These are phyloP conservation scores for Citrullus mucosospermus DNA, from an alignment of 306 rosid genomes.

Conservation along the genomic window DNA sequence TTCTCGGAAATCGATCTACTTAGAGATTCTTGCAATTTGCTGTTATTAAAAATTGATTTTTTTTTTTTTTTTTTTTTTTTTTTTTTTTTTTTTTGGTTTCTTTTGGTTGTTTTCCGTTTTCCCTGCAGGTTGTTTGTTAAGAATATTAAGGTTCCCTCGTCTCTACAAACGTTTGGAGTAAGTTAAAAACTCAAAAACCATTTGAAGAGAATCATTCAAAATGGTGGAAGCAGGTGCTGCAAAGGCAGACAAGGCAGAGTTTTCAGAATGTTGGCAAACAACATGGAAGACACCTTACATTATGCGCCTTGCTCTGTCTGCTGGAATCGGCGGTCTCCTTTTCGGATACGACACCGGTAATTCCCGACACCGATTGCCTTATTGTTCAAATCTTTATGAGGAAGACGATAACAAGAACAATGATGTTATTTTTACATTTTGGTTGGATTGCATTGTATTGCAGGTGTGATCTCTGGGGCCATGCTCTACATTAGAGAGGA, in stretches of 20 bases:
- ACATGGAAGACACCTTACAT: constrained; percentile 52
- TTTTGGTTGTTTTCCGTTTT: not conserved
- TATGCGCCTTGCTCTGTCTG: constrained; percentile 74
- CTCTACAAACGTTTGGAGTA: not conserved
- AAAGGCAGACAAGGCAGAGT: constrained; percentile 29
- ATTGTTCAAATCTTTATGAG: not conserved
- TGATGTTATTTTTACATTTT: not conserved
- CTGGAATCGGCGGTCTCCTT: constrained; percentile 79
- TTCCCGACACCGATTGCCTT: not conserved
- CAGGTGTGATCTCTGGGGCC: constrained; percentile 93
- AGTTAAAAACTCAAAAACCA: not conserved
- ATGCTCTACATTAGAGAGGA: constrained; percentile 69
- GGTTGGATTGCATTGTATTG: constrained; percentile 6
- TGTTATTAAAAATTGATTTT: not conserved
- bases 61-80: not conserved
- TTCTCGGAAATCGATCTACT: not conserved
- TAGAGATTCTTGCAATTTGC: not conserved
- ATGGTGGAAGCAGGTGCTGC: constrained; percentile 41
- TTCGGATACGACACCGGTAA: constrained; percentile 85
- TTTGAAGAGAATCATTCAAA: not conserved
- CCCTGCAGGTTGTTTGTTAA: not conserved
- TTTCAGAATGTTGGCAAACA: constrained; percentile 50
- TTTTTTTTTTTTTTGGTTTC: no score
- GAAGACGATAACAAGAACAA: not conserved
- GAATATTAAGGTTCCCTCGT: not conserved